These are phyloP conservation scores for Debaryomycetaceae sp. DNA, from an alignment of 1,139 yeast genomes.

Conservation along the genomic window DNA sequence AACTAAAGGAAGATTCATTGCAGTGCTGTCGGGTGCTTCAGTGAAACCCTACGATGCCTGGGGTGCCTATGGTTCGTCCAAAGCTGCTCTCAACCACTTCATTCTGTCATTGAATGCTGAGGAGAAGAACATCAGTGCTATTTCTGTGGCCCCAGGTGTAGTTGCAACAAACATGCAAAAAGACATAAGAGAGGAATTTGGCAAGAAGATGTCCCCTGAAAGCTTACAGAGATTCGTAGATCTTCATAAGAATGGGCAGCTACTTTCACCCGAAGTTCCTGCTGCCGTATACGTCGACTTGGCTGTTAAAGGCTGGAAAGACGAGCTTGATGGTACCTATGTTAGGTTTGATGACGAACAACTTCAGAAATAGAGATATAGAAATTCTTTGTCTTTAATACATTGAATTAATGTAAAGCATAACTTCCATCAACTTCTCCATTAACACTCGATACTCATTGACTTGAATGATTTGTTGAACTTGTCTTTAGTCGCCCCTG, in stretches of 20 bases:
- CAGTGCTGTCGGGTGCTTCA: slow-evolving; percentile 88
- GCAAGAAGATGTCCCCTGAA: slow-evolving; percentile 53
- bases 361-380: too few relatives aligned
- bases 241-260: slow-evolving; percentile 50
- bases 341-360: slow-evolving; percentile 53
- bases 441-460: too few relatives aligned
- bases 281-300: slow-evolving; percentile 65
- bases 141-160: slow-evolving; percentile 89
- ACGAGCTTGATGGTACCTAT: slow-evolving; percentile 58
- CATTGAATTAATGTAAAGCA: too few relatives aligned
- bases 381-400: too few relatives aligned
- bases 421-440: too few relatives aligned
- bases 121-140: slow-evolving; percentile 54
- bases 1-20: slow-evolving; percentile 58
- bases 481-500: too few relatives aligned
- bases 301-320: slow-evolving; percentile 55
- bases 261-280: slow-evolving; percentile 67
- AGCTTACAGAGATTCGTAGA: slow-evolving; percentile 57
- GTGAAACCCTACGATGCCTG: slow-evolving; percentile 61
- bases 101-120: slow-evolving; percentile 64
- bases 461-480: too few relatives aligned
- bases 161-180: slow-evolving; percentile 87
- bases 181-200: slow-evolving; percentile 62
- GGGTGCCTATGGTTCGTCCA: slow-evolving; percentile 88
- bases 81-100: slow-evolving; percentile 83